These are phyloP conservation scores for Russula compacta DNA, from an alignment of 768 basidiomycete genomes.

Conservation along the genomic window DNA sequence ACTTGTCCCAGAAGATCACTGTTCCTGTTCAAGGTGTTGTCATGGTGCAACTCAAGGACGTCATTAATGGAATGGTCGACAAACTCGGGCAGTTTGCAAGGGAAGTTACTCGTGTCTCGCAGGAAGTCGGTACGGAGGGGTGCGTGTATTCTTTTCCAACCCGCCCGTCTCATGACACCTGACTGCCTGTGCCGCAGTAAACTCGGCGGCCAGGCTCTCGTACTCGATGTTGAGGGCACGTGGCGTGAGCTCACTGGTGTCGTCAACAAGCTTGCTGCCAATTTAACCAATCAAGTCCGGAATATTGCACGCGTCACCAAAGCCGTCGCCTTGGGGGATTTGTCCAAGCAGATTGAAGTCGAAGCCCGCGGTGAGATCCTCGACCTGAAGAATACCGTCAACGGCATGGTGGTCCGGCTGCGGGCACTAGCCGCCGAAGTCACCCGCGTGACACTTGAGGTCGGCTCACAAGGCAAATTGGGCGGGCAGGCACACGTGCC, in stretches of 20 bases:
- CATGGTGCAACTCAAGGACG: conserved; percentile 43
- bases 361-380: conserved; percentile 82
- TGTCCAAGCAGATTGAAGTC: conserved; percentile 82
- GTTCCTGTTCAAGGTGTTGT: conserved; percentile 43
- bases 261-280: conserved; percentile 68
- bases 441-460: conserved; percentile 71
- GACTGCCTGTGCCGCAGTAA: conserved; percentile 32
- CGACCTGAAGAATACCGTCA: conserved; percentile 56
- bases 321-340: conserved; percentile 78
- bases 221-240: conserved; percentile 77
- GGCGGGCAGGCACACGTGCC: conserved; percentile 81
- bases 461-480: conserved; percentile 77
- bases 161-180: conserved; percentile 4
- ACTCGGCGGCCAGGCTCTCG: conserved; percentile 76
- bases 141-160: conserved; percentile 8
- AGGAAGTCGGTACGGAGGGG: conserved; percentile 69
- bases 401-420: conserved; percentile 37
- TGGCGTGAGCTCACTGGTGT: conserved; percentile 75
- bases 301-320: conserved; percentile 50
- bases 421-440: conserved; percentile 70
- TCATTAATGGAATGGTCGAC: conserved; percentile 42
- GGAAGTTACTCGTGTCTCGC: conserved; percentile 74
- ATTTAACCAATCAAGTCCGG: conserved; percentile 50
- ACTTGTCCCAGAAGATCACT: conserved; percentile 42
- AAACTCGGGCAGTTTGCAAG: conserved; percentile 76